These are phyloP conservation scores for Oryza punctata DNA, from an alignment of 176 grass and related monocot species.

Conservation along the genomic window DNA sequence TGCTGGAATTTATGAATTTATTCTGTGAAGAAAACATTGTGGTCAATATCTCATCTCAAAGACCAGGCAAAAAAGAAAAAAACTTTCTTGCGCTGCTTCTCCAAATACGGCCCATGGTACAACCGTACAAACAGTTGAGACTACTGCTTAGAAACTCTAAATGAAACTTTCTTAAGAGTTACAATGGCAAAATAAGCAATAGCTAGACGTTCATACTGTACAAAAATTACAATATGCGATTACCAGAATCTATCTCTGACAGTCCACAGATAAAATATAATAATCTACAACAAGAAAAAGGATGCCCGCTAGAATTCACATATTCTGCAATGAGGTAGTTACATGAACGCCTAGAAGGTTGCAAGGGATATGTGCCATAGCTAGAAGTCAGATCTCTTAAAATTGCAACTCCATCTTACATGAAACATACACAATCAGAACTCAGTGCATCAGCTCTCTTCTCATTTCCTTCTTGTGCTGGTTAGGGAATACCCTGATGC, in stretches of 20 bases:
- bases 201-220: conserved; percentile 31
- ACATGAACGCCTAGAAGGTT: not conserved
- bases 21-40: not conserved
- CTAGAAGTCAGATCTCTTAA: conserved; percentile 26
- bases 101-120: not conserved
- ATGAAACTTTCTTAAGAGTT: not conserved
- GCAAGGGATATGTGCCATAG: not conserved
- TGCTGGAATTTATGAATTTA: too few species aligned
- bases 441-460: not conserved
- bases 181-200: not conserved
- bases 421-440: not conserved
- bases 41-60: not conserved
- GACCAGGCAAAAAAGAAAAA: not conserved
- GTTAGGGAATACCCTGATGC: conserved; percentile 41
- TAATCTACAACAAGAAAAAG: conserved; percentile 7
- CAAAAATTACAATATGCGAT: conserved; percentile 40
- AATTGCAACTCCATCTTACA: conserved; percentile 25
- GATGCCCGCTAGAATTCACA: conserved; percentile 21
- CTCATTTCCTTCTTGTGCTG: conserved; percentile 50
- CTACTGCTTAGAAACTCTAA: not conserved
- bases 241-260: conserved; percentile 9
- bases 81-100: not conserved
- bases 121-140: too few species aligned
- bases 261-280: conserved; percentile 18
- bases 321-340: not conserved